Evolutionary conservation across 495 filamentous ascomycete genomes (phyloP), one percentile per base, ranked within the genome.

Genomic region (Penicillium verhagenii): DNA sequence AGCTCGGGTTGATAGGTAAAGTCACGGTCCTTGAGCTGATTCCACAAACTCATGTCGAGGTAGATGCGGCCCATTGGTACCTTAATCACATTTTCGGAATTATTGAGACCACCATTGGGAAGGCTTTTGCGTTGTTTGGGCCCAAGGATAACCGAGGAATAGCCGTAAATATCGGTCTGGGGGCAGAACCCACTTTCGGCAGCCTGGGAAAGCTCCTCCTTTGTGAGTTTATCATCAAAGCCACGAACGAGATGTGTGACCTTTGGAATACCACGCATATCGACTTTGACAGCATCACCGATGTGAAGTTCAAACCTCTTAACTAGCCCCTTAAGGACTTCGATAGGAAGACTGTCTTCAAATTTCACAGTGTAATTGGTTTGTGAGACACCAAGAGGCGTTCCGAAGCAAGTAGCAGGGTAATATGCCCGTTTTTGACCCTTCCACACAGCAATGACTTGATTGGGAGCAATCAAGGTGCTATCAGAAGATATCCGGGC

Each of bases 261-360:
- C 37, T 72, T 79, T 6, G 77, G 77, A 26, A 75, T 58, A 50
- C 68, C 71, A 5, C 57, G 69, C 59, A 76, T 72, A 23, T 81
- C 78, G 9, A 82, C 72, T 56, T 82, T 82, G 37, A 81, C 77
- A 4, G 58, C 67, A 61, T 82, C 79, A 21, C 79, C 79, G 29
- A 72, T 47, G 3, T 65, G 69, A 28, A 82, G 61, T 49, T 82
- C 76, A 25, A 82, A 60, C 43, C 75, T 61, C 49, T 80, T 80
- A 6, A 82, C 71, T 10, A 56, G 58, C 25, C 69, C 71, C 33
- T 69, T 64, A 0, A 69, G 64, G 5, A 79, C 73, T 45, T 81
- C 76, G 42, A 77, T 55, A 7, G 69, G 71, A 25, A 53, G 45
- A 46, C 72, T 76, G 40, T 75, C 74, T 48, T 80, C 78, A 38